These are phyloP conservation scores for Cryptosporidium bovis DNA, from an alignment of 169 alveolate species.

Conservation along the genomic window DNA sequence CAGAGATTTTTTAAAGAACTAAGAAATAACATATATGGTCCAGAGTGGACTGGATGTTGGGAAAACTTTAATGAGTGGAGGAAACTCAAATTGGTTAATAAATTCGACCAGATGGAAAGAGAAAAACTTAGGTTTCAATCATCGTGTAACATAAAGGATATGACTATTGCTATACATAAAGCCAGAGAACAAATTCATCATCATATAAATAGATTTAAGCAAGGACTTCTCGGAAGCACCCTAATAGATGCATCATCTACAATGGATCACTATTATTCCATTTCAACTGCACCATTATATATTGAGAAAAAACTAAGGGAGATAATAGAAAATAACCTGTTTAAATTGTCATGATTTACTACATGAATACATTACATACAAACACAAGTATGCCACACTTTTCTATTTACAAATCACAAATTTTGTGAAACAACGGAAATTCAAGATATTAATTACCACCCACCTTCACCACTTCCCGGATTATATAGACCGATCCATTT, in stretches of 20 bases:
- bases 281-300: conserved; percentile 72
- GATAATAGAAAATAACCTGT: conserved; percentile 38
- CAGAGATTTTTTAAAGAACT: conserved; percentile 63
- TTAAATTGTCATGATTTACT: conserved; percentile 16
- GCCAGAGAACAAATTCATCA: conserved; percentile 75
- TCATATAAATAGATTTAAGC: conserved; percentile 35
- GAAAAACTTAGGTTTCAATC: conserved; percentile 28
- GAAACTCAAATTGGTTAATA: conserved; percentile 38
- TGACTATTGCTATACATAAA: conserved; percentile 73
- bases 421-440: too few relatives aligned
- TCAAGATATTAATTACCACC: too few relatives aligned
- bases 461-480: too few relatives aligned
- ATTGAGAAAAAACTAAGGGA: conserved; percentile 44
- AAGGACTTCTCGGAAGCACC: conserved; percentile 60
- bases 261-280: conserved; percentile 62
- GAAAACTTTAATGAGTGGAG: conserved; percentile 65
- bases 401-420: too few relatives aligned
- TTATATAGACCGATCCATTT: too few relatives aligned
- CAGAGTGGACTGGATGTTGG: conserved; percentile 71
- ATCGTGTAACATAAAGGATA: conserved; percentile 66
- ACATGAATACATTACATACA: too few relatives aligned
- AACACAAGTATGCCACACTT: too few relatives aligned
- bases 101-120: conserved; percentile 31
- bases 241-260: conserved; percentile 52
- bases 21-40: conserved; percentile 54